phyloP scores from a whole-genome alignment of 352 stramenopile species.

The Phytopythium kandeliae region DNA sequence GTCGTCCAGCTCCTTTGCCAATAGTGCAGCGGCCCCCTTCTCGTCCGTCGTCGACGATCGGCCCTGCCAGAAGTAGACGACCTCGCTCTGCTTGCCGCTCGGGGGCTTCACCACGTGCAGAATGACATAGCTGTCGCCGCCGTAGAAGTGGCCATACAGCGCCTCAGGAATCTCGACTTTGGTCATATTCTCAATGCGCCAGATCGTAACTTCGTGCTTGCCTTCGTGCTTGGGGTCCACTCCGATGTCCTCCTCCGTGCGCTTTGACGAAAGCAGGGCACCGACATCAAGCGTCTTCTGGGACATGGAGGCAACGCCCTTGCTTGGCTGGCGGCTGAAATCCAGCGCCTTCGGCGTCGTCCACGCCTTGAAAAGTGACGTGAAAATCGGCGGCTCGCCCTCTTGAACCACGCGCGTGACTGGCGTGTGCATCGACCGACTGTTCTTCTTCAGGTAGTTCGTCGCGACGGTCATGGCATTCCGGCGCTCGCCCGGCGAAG shows the following conservation, averaged over 20 bases:
- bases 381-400: slow-evolving; percentile 81
- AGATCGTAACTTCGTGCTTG: slow-evolving; percentile 81
- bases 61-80: slow-evolving; percentile 94
- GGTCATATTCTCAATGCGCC: slow-evolving; percentile 89
- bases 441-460: slow-evolving; percentile 75
- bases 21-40: slow-evolving; percentile 67
- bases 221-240: slow-evolving; percentile 61
- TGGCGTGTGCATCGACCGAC: slow-evolving; percentile 48
- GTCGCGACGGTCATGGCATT: slow-evolving; percentile 79
- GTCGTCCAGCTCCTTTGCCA: slow-evolving; percentile 76
- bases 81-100: slow-evolving; percentile 60
- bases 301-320: slow-evolving; percentile 33
- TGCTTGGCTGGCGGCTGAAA: slow-evolving; percentile 51
- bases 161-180: slow-evolving; percentile 76
- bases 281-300: slow-evolving; percentile 58
- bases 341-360: slow-evolving; percentile 59
- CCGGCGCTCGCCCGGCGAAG: slow-evolving; percentile 81
- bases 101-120: slow-evolving; percentile 72
- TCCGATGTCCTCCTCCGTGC: slow-evolving; percentile 66
- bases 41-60: slow-evolving; percentile 83
- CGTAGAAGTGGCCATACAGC: slow-evolving; percentile 91
- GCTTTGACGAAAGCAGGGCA: slow-evolving; percentile 33
- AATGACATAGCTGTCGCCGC: slow-evolving; percentile 95
- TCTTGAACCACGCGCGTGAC: slow-evolving; percentile 85
- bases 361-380: slow-evolving; percentile 79